phyloP scores from a whole-genome alignment of 2,329 filamentous ascomycete genomes.

The Colletotrichum somersetense region DNA sequence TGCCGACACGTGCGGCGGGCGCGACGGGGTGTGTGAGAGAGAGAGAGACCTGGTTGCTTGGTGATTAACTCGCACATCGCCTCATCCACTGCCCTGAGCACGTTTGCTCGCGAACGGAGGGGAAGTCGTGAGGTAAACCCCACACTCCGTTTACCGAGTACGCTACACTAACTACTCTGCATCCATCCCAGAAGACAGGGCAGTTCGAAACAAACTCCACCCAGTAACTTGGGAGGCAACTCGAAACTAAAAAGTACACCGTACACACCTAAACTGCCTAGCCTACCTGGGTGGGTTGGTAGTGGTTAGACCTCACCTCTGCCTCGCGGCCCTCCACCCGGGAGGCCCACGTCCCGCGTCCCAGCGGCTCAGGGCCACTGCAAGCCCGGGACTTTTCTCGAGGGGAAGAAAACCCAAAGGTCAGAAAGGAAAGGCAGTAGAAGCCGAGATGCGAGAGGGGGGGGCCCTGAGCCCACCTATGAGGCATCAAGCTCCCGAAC shows the following conservation, averaged over 20 bases:
- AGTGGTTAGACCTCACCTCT: background rate
- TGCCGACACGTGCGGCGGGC: no score
- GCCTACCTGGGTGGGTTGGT: background rate
- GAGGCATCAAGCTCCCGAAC: slow-evolving; percentile 38
- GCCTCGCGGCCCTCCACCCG: background rate
- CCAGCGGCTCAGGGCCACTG: background rate
- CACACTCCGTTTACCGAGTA: background rate
- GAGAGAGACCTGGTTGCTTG: slow-evolving; percentile 13
- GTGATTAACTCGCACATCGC: slow-evolving; percentile 31
- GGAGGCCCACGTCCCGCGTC: slow-evolving; percentile 5
- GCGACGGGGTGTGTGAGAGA: background rate
- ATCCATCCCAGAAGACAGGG: background rate
- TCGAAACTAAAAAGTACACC: no score
- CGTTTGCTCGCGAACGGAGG: slow-evolving; percentile 38
- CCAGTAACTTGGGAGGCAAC: background rate
- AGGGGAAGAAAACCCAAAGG: background rate
- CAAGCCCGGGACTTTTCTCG: no score
- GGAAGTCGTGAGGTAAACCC: background rate
- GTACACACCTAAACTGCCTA: background rate
- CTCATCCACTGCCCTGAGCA: slow-evolving; percentile 41
- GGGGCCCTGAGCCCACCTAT: slow-evolving; percentile 11
- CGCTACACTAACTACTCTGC: background rate
- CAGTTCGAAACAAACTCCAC: slow-evolving; percentile 39
- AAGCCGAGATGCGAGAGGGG: background rate
- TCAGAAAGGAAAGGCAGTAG: background rate